phyloP scores from a whole-genome alignment of 2,329 filamentous ascomycete species.

The Ceratocystis huliohia region DNA sequence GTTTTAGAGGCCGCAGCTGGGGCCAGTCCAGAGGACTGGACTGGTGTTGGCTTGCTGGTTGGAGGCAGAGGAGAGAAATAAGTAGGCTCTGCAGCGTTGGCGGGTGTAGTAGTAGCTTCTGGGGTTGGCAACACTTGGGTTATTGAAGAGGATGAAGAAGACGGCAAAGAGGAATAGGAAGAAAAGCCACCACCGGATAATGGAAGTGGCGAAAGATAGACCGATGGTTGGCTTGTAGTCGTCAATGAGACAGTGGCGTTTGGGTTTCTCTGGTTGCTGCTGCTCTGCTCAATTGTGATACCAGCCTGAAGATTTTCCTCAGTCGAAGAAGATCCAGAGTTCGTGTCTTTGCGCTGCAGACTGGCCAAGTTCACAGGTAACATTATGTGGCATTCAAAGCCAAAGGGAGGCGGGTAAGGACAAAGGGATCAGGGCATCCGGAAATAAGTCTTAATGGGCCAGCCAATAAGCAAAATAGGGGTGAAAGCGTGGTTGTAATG shows the following conservation, averaged over 20 bases:
- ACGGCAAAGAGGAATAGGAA: not conserved
- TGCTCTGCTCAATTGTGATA: not conserved
- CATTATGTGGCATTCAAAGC: conserved; percentile 6
- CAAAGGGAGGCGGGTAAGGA: not conserved
- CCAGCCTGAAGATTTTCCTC: not conserved
- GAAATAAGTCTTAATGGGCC: not conserved
- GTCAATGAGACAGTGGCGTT: not conserved
- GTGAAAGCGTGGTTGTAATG: too few species aligned
- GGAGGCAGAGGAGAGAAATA: not conserved
- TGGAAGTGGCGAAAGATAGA: not conserved
- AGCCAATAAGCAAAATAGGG: not conserved
- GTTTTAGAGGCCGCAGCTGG: not conserved
- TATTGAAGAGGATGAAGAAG: not conserved
- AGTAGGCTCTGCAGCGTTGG: not conserved
- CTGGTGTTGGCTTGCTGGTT: not conserved
- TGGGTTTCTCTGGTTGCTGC: not conserved
- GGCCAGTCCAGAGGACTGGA: too few species aligned
- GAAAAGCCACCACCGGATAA: not conserved
- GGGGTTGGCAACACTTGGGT: not conserved
- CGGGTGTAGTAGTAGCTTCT: not conserved
- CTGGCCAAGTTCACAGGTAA: not conserved
- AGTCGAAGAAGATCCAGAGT: not conserved
- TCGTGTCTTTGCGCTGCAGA: not conserved
- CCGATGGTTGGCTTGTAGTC: not conserved
- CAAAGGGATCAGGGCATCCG: not conserved